Base-by-base conservation (phyloP, 2,329 filamentous ascomycete genomes). In the Rachicladosporium sp. region DNA sequence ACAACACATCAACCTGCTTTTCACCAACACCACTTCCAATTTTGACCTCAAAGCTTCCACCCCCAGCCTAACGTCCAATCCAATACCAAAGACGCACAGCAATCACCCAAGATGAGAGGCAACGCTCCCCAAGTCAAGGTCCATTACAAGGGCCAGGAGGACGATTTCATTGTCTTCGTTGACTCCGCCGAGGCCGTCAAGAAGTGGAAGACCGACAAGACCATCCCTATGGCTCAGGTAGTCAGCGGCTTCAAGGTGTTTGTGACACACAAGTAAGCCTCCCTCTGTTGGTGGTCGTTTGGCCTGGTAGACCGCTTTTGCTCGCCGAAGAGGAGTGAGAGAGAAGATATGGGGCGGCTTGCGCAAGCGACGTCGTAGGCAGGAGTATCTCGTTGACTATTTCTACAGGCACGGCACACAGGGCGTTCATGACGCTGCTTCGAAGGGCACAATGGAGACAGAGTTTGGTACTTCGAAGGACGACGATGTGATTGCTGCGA, bases 241-340 rank as follows among this genome's bases (percentile, higher is more conserved):
- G 74, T 96, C 41, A 85, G 80, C 43, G 73, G 82, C 5, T 96
- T 85, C 72, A 84, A 93, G 72, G 71, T 98, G 56, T 93, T 94
- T 56, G 69, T 82, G 33, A 93, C 87, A 29, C 83, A 93, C 69
- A 82, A 80, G 88, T 95, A 73, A 67, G 82, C 23, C 23, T 27
- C 23, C 7, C 23, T 27, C 5, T 27, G 6, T 27, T n/a, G n/a
- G n/a, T n/a, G n/a, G n/a, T n/a, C n/a, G n/a, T n/a, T n/a, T n/a
- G n/a, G n/a, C n/a, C n/a, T n/a, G n/a, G n/a, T n/a, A n/a, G n/a
- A 27, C 23, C 23, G 23, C 23, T 27, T 27, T 27, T 27, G 23
- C 23, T 27, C 8, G 23, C 4, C 23, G 2, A 27, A 2, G 7
- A 27, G 23, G 4, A 27, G 8, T 3, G 8, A 27, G 7, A 27